These are phyloP conservation scores for Ophiostoma quercus DNA, from an alignment of 2,329 filamentous ascomycete genomes.

Conservation along the genomic window DNA sequence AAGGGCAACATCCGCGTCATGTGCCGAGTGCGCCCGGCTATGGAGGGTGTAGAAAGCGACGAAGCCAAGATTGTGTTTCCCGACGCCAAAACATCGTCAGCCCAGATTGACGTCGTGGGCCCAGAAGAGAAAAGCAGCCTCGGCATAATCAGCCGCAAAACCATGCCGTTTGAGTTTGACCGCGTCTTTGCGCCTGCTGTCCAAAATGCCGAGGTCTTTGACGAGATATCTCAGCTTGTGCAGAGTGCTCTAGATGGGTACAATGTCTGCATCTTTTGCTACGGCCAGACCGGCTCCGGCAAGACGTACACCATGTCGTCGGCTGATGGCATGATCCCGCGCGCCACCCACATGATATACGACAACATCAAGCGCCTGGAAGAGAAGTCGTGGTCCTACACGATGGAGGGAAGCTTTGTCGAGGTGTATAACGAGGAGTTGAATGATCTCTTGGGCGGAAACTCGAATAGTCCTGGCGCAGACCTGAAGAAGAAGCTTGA, in stretches of 20 bases:
- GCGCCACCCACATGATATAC: conserved; percentile 90
- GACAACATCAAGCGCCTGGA: conserved; percentile 75
- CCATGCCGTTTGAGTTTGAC: conserved; percentile 84
- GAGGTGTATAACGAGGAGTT: conserved; percentile 98
- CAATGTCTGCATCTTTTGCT: conserved; percentile 98
- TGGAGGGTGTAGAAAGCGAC: conserved; percentile 54
- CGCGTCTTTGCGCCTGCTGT: conserved; percentile 77
- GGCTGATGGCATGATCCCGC: conserved; percentile 87
- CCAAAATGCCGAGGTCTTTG: conserved; percentile 82
- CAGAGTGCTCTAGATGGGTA: conserved; percentile 95
- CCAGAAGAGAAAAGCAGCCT: conserved; percentile 79
- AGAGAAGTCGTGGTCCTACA: conserved; percentile 91
- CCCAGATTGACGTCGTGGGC: conserved; percentile 78
- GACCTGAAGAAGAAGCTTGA: conserved; percentile 78
- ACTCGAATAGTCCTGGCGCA: not conserved
- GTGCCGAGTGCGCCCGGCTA: conserved; percentile 81
- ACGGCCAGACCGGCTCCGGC: conserved; percentile 93
- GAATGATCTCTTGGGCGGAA: conserved; percentile 70
- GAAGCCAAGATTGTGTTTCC: conserved; percentile 74
- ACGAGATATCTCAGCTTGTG: conserved; percentile 92
- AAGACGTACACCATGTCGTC: conserved; percentile 97
- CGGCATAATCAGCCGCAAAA: conserved; percentile 69
- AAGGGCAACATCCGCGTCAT: conserved; percentile 99
- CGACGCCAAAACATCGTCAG: conserved; percentile 74
- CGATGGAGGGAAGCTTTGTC: conserved; percentile 89